Evolutionary conservation across 2,329 filamentous ascomycete species (phyloP).

Genomic region (Nectriaceae sp.): DNA sequence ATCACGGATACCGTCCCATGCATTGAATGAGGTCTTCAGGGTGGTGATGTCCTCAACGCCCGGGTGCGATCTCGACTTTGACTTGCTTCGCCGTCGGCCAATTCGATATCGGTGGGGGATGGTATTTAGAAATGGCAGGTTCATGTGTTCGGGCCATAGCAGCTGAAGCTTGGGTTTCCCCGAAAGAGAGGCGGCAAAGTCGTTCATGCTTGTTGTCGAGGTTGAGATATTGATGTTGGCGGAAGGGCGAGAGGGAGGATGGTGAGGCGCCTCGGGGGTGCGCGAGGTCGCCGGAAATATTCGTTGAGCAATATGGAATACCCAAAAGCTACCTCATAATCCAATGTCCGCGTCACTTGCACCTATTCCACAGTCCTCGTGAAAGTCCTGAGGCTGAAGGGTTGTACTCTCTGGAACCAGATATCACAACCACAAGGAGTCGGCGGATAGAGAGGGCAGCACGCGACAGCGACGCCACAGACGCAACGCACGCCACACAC

Average conservation of each 20-base stretch:
- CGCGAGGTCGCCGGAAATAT: slow-evolving; percentile 16
- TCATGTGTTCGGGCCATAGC: slow-evolving; percentile 43
- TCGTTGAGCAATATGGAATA: slow-evolving; percentile 26
- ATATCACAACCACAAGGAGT: slow-evolving; percentile 17
- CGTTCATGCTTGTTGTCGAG: slow-evolving; percentile 37
- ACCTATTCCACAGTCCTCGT: slow-evolving; percentile 18
- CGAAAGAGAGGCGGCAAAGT: slow-evolving; percentile 37
- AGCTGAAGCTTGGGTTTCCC: slow-evolving; percentile 45
- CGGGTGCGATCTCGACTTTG: slow-evolving; percentile 38
- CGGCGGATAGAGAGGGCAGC: slow-evolving; percentile 10
- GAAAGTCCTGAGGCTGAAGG: slow-evolving; percentile 13
- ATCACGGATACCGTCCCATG: slow-evolving; percentile 73
- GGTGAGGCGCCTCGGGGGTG: slow-evolving; percentile 5
- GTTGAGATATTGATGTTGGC: slow-evolving; percentile 8
- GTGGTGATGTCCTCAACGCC: slow-evolving; percentile 65
- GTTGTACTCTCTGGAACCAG: slow-evolving; percentile 22
- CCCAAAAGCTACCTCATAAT: slow-evolving; percentile 40
- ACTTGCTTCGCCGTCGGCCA: slow-evolving; percentile 40
- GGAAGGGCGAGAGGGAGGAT: slow-evolving; percentile 5
- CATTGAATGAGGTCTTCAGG: slow-evolving; percentile 81
- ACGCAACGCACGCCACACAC: neutral
- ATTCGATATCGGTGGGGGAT: slow-evolving; percentile 42
- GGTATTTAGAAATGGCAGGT: slow-evolving; percentile 45
- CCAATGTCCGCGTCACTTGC: slow-evolving; percentile 26
- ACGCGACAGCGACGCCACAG: slow-evolving; percentile 30